These are phyloP conservation scores for Beauveria sp. DNA, from an alignment of 2,329 filamentous ascomycete species.

Conservation along the genomic window DNA sequence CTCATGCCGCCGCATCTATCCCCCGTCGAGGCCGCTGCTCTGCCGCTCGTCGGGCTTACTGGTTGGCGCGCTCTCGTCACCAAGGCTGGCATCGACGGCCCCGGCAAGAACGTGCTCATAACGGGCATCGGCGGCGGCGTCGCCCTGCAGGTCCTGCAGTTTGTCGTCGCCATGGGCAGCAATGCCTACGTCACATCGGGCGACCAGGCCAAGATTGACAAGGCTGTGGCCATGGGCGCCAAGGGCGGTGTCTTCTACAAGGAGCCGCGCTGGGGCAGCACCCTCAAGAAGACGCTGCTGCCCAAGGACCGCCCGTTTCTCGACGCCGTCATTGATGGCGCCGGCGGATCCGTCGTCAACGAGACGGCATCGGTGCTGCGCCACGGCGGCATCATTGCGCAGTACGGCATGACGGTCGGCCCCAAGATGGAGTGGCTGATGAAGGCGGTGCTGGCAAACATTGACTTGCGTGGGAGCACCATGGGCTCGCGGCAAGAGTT, in stretches of 20 bases:
- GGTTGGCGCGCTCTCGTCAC: slow-evolving; percentile 79
- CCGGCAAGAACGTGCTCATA: slow-evolving; percentile 69
- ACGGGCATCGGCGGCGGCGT: slow-evolving; percentile 94
- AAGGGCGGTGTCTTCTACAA: slow-evolving; percentile 78
- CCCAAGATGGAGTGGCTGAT: slow-evolving; percentile 86
- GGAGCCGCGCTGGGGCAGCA: slow-evolving; percentile 72
- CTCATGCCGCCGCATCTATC: slow-evolving; percentile 65
- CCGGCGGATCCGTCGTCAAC: slow-evolving; percentile 75
- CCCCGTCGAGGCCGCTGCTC: slow-evolving; percentile 68
- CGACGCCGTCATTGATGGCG: slow-evolving; percentile 85
- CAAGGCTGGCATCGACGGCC: slow-evolving; percentile 59
- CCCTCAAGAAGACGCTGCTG: slow-evolving; percentile 53
- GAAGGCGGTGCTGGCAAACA: slow-evolving; percentile 75
- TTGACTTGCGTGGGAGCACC: slow-evolving; percentile 77
- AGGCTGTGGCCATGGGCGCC: slow-evolving; percentile 65
- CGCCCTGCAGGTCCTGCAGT: slow-evolving; percentile 72
- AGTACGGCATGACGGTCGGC: slow-evolving; percentile 84
- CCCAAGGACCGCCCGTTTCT: slow-evolving; percentile 59
- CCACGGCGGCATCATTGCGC: slow-evolving; percentile 72
- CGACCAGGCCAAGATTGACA: slow-evolving; percentile 65
- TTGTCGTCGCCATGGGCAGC: slow-evolving; percentile 66
- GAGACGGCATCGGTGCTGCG: slow-evolving; percentile 64
- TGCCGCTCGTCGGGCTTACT: slow-evolving; percentile 80
- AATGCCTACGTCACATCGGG: slow-evolving; percentile 78
- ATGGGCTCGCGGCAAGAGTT: slow-evolving; percentile 93